These are phyloP conservation scores for Cercospora sp. DNA, from an alignment of 2,329 filamentous ascomycete species.

Conservation along the genomic window DNA sequence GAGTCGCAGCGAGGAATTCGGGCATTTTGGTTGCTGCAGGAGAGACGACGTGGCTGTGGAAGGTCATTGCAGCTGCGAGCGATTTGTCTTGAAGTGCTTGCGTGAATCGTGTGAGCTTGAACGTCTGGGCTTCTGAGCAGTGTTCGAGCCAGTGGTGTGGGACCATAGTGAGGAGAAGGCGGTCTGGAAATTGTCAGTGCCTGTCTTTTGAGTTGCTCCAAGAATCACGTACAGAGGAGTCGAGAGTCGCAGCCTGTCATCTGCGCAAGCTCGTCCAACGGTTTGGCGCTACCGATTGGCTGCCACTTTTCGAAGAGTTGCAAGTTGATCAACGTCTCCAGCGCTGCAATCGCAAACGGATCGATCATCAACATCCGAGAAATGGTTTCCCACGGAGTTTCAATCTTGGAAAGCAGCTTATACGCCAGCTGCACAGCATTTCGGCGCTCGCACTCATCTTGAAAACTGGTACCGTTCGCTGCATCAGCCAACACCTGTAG, in stretches of 20 bases:
- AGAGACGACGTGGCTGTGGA: conserved; percentile 7
- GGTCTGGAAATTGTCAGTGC: neutral
- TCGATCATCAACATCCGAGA: conserved; percentile 10
- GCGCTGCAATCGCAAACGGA: conserved; percentile 9
- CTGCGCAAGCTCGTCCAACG: neutral
- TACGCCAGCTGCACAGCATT: conserved; percentile 6
- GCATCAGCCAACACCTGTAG: neutral
- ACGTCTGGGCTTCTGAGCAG: neutral
- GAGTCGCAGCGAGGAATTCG: conserved; percentile 3
- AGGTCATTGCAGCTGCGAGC: conserved; percentile 7
- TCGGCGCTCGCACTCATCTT: conserved; percentile 9
- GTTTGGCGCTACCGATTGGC: neutral
- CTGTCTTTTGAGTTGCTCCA: no score
- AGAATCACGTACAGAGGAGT: conserved; percentile 1
- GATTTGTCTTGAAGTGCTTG: conserved; percentile 5
- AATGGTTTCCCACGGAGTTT: conserved; percentile 11
- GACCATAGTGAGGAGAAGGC: conserved; percentile 9
- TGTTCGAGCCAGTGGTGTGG: conserved; percentile 12
- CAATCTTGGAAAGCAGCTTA: conserved; percentile 6
- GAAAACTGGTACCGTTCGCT: neutral
- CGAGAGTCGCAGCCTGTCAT: conserved; percentile 1
- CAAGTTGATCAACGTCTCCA: conserved; percentile 6
- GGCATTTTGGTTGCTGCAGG: conserved; percentile 1
- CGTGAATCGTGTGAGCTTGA: conserved; percentile 5
- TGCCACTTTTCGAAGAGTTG: conserved; percentile 9